Conservation (phyloP, 1,139 yeast species). For the Sugiyamaella japonica region DNA sequence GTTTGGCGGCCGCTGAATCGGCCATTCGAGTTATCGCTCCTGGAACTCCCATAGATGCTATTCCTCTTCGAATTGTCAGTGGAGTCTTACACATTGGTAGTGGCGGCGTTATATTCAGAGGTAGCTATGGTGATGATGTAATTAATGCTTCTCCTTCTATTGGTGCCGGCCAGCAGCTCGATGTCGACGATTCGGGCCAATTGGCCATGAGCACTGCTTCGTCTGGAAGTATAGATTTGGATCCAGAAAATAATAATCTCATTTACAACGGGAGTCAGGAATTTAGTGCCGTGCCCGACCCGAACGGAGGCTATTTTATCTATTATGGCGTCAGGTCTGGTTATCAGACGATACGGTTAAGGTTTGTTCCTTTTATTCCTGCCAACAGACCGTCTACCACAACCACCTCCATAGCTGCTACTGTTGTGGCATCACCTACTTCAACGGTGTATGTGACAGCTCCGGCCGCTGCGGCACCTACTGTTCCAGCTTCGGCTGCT, state of each 20-base stretch:
- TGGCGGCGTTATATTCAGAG: constrained; percentile 13
- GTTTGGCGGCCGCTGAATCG: constrained; percentile 9
- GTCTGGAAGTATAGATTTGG: constrained; percentile 12
- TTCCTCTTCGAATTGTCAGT: constrained; percentile 3
- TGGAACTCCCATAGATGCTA: constrained; percentile 12
- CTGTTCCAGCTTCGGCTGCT: constrained; percentile 4
- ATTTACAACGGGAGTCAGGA: constrained; percentile 20
- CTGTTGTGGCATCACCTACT: neutral
- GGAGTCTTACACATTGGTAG: constrained; percentile 12
- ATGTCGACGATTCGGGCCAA: constrained; percentile 8
- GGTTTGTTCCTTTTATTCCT: constrained; percentile 7
- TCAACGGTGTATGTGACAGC: constrained; percentile 6
- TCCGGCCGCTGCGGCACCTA: constrained; percentile 4
- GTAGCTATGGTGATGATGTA: neutral
- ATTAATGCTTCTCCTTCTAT: constrained; percentile 1
- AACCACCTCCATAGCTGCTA: neutral
- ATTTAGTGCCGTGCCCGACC: constrained; percentile 25
- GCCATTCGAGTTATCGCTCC: constrained; percentile 17
- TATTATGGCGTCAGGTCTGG: constrained; percentile 22
- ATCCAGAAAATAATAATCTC: constrained; percentile 15
- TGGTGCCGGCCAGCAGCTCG: constrained; percentile 4
- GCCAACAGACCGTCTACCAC: neutral
- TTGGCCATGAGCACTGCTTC: constrained; percentile 11
- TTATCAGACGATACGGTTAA: constrained; percentile 22
- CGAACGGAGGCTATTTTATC: constrained; percentile 21